Percentiles rank a stretch among this genome's conserved stretches.
Conservation (phyloP, 1,139 yeast genomes). For the Blastobotrys capitulatus region DNA sequence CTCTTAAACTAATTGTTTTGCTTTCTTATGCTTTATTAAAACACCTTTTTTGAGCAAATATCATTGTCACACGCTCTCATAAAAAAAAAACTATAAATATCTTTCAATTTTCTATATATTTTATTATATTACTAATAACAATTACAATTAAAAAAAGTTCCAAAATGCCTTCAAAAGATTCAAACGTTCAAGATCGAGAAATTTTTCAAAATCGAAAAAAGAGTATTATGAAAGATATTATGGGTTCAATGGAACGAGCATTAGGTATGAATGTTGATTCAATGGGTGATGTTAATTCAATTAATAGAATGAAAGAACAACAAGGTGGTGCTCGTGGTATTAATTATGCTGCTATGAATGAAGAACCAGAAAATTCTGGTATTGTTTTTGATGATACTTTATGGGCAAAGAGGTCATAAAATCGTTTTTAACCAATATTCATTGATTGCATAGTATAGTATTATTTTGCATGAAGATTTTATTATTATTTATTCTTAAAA, state of each 20-base stretch:
- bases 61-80: too few relatives aligned
- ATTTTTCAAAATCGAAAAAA: conserved; percentile 2
- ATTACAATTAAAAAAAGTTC: too few relatives aligned
- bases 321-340: conserved; percentile 1
- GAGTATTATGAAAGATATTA: neutral
- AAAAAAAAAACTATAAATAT: too few relatives aligned
- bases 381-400: neutral
- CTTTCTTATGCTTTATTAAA: too few relatives aligned
- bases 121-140: too few relatives aligned
- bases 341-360: conserved; percentile 5
- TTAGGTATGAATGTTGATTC: neutral
- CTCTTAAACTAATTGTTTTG: too few relatives aligned
- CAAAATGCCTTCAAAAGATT: neutral
- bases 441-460: too few relatives aligned
- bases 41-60: too few relatives aligned
- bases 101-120: too few relatives aligned
- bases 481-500: too few relatives aligned
- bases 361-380: conserved; percentile 8
- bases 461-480: too few relatives aligned
- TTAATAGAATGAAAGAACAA: neutral
- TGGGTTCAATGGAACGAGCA: neutral
- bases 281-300: neutral
- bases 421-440: too few relatives aligned
- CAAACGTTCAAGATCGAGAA: neutral
- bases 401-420: neutral